Conservation (phyloP, 1,139 yeast genomes). For the Dujonia santamariae region DNA sequence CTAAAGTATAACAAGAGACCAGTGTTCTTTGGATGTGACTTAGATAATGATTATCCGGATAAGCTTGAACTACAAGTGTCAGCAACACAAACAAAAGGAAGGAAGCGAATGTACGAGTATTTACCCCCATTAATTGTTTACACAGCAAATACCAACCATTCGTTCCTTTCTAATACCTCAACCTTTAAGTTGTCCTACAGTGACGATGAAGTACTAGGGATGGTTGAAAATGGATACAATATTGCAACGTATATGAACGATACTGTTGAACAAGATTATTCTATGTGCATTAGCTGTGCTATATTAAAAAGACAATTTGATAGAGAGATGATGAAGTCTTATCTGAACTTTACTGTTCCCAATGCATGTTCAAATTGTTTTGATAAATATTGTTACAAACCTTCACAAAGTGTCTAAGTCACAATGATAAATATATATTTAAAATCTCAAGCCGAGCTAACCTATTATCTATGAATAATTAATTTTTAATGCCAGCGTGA, state of each 20-base stretch:
- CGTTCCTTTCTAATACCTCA: constrained; percentile 51
- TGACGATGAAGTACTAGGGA: constrained; percentile 33
- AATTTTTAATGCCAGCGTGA: no score
- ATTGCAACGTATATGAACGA: constrained; percentile 48
- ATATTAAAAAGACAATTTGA: constrained; percentile 55
- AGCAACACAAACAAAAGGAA: background rate
- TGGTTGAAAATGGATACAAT: constrained; percentile 52
- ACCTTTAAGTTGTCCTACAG: constrained; percentile 57
- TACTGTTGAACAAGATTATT: constrained; percentile 31
- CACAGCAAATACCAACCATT: constrained; percentile 41
- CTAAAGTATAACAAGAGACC: constrained; percentile 35
- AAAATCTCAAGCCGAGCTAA: no score
- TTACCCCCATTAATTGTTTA: constrained; percentile 58
- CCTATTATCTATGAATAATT: no score
- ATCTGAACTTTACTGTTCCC: constrained; percentile 6
- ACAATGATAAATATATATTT: no score
- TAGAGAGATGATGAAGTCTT: constrained; percentile 15
- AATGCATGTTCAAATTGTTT: constrained; percentile 11
- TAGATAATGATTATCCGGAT: constrained; percentile 29
- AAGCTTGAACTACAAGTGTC: background rate
- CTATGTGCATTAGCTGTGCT: constrained; percentile 59
- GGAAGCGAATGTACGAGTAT: no score
- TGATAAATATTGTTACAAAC: constrained; percentile 10
- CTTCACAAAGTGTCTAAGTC: no score
- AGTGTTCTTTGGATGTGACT: constrained; percentile 55